Evolutionary conservation across 2,329 filamentous ascomycete genomes (phyloP), one percentile per base, ranked within the genome.

Genomic region (Didymella pomorum): DNA sequence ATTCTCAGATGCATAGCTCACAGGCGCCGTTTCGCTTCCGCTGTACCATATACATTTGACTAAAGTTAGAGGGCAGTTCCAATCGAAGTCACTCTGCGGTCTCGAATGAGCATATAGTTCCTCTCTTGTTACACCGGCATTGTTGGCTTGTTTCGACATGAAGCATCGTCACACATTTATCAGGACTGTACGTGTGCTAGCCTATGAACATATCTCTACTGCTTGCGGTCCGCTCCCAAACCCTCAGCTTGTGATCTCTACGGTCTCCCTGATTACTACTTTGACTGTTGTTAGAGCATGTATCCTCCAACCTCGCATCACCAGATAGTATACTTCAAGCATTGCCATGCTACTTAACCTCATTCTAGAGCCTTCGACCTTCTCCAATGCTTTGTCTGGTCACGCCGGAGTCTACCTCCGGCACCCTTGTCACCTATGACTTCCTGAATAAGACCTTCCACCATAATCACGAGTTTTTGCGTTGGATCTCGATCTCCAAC

Each of bases 31-130:
- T 52, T 57, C 43, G 21, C 54, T 57, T 57, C 54, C 41, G 41
- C 50, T 54, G 56, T 54, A 58, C 21, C 8, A 58, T 58, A 58
- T 58, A 58, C 26, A 26, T 49, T 58, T 46, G 45, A 54, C 42
- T 23, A 12, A 25, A 35, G 37, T 28, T 20, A 28, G 21, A 52
- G 37, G 29, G 39, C 45, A 50, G 35, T 42, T 20, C 18, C 41
- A 28, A 37, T 16, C 28, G 12, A 29, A 26, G 56, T 50, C 43
- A 9, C 26, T 33, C 26, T 45, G n/a, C 43, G n/a, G 3, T 3
- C 20, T 23, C n/a, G 6, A n/a, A 43, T 11, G 21, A 26, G 16
- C 8, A 16, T 14, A 43, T 25, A n/a, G 16, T 12, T 43, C 7
- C 12, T 26, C 16, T 26, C 14, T 21, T 3, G 3, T 12, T n/a